Conservation (phyloP, 352 stramenopile species). For the Blastocystis sp. region DNA sequence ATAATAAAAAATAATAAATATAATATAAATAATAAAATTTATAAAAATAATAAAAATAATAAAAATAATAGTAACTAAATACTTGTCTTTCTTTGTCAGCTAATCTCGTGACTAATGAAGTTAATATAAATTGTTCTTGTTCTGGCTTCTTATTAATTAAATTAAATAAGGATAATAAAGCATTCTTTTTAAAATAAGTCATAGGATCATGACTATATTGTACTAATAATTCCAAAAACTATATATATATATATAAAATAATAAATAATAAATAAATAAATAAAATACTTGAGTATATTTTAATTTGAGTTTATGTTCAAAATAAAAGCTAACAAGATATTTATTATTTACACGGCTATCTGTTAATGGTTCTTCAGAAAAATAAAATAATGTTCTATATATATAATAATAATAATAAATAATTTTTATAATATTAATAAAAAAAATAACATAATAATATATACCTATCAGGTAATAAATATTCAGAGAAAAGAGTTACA, state of each 20-base stretch:
- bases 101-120: constrained; percentile 65
- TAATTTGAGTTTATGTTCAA: constrained; percentile 19
- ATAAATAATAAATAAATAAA: too few species aligned
- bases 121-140: constrained; percentile 56
- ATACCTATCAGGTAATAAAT: constrained; percentile 55
- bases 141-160: constrained; percentile 57
- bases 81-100: constrained; percentile 54
- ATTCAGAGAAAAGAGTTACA: constrained; percentile 62
- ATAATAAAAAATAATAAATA: too few species aligned
- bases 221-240: constrained; percentile 29
- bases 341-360: constrained; percentile 7
- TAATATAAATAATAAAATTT: too few species aligned
- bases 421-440: too few species aligned
- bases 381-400: constrained; percentile 8
- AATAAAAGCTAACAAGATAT: constrained; percentile 17
- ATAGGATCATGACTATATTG: constrained; percentile 55
- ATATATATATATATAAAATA: not conserved
- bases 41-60: too few species aligned
- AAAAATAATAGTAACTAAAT: not conserved
- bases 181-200: constrained; percentile 30
- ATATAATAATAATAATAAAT: too few species aligned
- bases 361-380: constrained; percentile 15
- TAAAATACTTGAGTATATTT: constrained; percentile 21
- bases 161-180: constrained; percentile 17
- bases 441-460: too few species aligned